Percentiles rank a stretch among this genome's conserved stretches.
phyloP scores from a whole-genome alignment of 2,329 filamentous ascomycete species.

The Penicillium glabrum region DNA sequence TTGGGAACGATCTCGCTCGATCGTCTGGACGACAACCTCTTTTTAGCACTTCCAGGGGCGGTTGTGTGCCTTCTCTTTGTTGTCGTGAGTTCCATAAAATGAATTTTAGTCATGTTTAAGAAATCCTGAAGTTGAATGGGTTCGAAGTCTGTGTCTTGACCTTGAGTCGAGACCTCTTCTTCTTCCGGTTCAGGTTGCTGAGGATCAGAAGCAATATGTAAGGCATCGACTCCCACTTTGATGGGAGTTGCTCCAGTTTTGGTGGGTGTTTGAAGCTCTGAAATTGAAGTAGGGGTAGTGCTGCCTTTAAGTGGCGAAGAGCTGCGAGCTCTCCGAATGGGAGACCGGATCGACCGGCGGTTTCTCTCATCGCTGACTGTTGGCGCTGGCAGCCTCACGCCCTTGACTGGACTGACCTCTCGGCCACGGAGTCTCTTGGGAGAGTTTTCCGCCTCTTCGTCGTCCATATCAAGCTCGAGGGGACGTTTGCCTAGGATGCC shows the following conservation, averaged over 20 bases:
- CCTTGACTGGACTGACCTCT: constrained; percentile 75
- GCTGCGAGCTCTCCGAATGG: constrained; percentile 42
- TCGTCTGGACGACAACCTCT: constrained; percentile 24
- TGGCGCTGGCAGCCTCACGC: constrained; percentile 67
- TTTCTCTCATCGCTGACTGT: constrained; percentile 66
- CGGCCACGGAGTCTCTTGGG: constrained; percentile 69
- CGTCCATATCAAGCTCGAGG: constrained; percentile 65
- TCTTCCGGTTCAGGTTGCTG: constrained; percentile 41
- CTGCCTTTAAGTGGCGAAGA: constrained; percentile 36
- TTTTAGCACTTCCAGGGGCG: constrained; percentile 53
- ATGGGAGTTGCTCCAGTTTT: constrained; percentile 35
- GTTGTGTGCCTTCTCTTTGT: constrained; percentile 88
- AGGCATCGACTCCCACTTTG: constrained; percentile 22
- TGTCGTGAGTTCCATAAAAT: constrained; percentile 98
- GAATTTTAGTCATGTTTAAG: constrained; percentile 90
- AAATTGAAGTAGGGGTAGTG: constrained; percentile 53
- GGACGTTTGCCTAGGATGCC: constrained; percentile 75
- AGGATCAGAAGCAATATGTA: constrained; percentile 28
- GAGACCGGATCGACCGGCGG: constrained; percentile 56
- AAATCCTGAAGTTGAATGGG: constrained; percentile 87
- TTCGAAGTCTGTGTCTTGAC: constrained; percentile 51
- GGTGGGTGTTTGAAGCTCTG: constrained; percentile 41
- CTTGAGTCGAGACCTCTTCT: constrained; percentile 45
- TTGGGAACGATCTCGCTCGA: constrained; percentile 27
- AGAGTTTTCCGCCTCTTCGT: constrained; percentile 56